These are phyloP conservation scores for Entomortierella chlamydospora DNA, from an alignment of 192 early-diverging fungal genomes.

Conservation along the genomic window DNA sequence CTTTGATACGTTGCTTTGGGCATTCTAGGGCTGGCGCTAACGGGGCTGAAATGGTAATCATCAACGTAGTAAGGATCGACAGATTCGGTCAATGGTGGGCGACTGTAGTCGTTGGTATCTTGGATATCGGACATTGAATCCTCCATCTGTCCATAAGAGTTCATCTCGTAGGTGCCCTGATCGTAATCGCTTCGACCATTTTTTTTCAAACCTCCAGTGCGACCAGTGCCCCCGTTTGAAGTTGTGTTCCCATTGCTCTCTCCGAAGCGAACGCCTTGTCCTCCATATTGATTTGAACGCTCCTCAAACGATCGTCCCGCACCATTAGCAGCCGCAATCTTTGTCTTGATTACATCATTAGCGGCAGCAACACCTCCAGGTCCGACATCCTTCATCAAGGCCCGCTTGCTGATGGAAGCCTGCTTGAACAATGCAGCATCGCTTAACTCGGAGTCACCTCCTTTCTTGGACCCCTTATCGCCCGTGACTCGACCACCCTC, in stretches of 20 bases:
- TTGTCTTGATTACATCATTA: constrained; percentile 20
- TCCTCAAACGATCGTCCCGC: constrained; percentile 47
- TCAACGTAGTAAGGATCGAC: constrained; percentile 40
- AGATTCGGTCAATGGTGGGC: constrained; percentile 36
- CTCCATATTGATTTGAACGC: constrained; percentile 4
- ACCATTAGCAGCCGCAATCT: constrained; percentile 41
- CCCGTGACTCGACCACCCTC: constrained; percentile 24
- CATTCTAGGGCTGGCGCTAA: constrained; percentile 6
- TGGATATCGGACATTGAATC: constrained; percentile 18
- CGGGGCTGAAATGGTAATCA: constrained; percentile 23
- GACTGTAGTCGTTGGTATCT: constrained; percentile 39
- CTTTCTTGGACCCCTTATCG: constrained; percentile 3
- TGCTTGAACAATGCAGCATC: constrained; percentile 48
- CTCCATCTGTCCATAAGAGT: constrained; percentile 20
- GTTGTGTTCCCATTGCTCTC: neutral
- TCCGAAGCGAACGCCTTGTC: constrained; percentile 33
- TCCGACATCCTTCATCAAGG: constrained; percentile 45
- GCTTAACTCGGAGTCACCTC: constrained; percentile 20
- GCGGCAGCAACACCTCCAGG: constrained; percentile 18
- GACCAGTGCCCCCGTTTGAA: constrained; percentile 8
- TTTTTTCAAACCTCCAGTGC: constrained; percentile 48
- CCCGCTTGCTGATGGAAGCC: constrained; percentile 48
- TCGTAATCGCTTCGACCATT: neutral
- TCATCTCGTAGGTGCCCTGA: constrained; percentile 38
- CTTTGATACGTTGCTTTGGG: constrained; percentile 23